Percentiles rank a stretch among this genome's conserved stretches.
Conservation (phyloP, 306 rosid species). For the Begonia fuchsioides region DNA sequence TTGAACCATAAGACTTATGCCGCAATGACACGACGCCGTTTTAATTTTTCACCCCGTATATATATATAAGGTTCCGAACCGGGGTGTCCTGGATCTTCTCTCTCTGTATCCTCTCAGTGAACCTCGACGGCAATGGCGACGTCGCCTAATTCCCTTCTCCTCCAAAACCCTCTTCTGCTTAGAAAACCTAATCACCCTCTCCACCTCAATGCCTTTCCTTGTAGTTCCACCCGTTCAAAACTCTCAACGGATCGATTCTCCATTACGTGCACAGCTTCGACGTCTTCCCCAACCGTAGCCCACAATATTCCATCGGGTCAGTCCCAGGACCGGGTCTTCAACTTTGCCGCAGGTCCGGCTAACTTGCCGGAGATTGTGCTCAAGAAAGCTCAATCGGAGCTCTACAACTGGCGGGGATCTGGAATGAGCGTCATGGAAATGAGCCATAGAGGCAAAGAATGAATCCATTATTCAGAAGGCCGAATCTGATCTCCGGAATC, state of each 20-base stretch:
- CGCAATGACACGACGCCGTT: no score
- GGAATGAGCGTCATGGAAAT: conserved; percentile 99
- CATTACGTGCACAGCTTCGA: conserved; percentile 49
- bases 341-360: conserved; percentile 98
- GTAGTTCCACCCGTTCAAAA: conserved; percentile 15
- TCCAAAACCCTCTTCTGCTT: no score
- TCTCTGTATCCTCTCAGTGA: no score
- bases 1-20: no score
- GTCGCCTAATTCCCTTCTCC: no score
- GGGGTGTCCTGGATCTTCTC: no score
- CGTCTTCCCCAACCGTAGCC: conserved; percentile 2
- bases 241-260: conserved; percentile 23
- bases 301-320: conserved; percentile 17
- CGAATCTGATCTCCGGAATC: conserved; percentile 70
- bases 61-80: no score
- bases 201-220: conserved; percentile 10
- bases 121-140: no score
- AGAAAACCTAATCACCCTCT: conserved; percentile 5
- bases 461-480: conserved; percentile 79
- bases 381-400: conserved; percentile 61
- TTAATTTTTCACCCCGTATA: no score
- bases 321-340: conserved; percentile 77
- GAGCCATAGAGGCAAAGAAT: conserved; percentile 87
- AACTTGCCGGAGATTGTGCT: conserved; percentile 73
- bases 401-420: conserved; percentile 81